Evolutionary conservation across 805 yeast species (phyloP).

Genomic region (Yarrowia yakushimensis): DNA sequence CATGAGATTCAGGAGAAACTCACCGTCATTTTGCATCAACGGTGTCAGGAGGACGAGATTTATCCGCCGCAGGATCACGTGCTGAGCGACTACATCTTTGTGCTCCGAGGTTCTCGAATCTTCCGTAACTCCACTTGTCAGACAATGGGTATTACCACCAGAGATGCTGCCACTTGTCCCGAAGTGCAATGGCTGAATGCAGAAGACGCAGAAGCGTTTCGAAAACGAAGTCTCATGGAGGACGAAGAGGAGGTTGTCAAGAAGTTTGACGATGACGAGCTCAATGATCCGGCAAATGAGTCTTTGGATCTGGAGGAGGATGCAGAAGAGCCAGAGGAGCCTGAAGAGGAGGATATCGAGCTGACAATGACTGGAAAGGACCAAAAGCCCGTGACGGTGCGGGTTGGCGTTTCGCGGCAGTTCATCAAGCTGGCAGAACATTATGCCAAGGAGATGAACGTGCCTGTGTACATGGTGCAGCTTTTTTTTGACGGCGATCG

Average conservation of each 20-base stretch:
- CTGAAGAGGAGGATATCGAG: background rate
- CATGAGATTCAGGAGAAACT: background rate
- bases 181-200: constrained; percentile 3
- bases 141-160: background rate
- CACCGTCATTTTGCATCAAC: background rate
- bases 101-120: background rate
- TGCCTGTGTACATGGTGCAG: background rate
- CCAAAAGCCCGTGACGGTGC: background rate
- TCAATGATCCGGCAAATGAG: background rate
- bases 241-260: background rate
- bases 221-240: background rate
- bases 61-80: background rate
- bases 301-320: background rate
- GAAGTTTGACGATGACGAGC: background rate
- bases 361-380: constrained; percentile 7
- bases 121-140: background rate
- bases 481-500: constrained; percentile 1
- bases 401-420: background rate
- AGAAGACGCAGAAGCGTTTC: background rate
- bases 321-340: background rate
- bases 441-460: background rate
- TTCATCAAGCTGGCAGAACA: background rate
- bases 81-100: background rate
- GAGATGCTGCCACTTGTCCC: background rate
- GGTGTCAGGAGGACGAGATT: background rate